Evolutionary conservation across 2,329 filamentous ascomycete genomes (phyloP).

Genomic region (Nemania sp.): DNA sequence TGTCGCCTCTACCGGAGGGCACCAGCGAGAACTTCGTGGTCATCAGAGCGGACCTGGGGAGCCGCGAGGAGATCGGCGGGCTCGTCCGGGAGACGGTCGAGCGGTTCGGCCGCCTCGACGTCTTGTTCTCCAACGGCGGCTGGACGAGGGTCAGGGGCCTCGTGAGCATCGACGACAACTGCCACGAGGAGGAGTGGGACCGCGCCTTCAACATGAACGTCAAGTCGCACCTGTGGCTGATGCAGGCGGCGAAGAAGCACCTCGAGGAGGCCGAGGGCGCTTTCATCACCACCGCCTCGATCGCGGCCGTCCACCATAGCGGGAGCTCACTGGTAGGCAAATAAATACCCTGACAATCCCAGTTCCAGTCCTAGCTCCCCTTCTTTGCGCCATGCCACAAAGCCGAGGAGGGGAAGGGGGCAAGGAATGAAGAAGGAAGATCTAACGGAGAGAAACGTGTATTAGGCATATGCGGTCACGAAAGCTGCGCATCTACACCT

Average conservation of each 20-base stretch:
- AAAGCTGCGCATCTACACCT: slow-evolving; percentile 73
- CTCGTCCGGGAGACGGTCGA: slow-evolving; percentile 64
- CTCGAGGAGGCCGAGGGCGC: slow-evolving; percentile 61
- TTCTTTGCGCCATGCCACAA: not conserved
- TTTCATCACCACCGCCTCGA: slow-evolving; percentile 67
- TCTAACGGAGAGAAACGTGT: not conserved
- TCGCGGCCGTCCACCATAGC: slow-evolving; percentile 66
- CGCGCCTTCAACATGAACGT: slow-evolving; percentile 64
- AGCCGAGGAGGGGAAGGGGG: not conserved
- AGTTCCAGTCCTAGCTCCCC: too few species aligned
- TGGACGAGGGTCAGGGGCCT: slow-evolving; percentile 56
- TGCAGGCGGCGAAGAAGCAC: slow-evolving; percentile 58
- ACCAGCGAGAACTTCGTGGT: slow-evolving; percentile 46
- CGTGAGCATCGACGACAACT: slow-evolving; percentile 55
- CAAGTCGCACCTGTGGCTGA: slow-evolving; percentile 64
- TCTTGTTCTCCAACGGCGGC: slow-evolving; percentile 75
- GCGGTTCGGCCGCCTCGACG: slow-evolving; percentile 71
- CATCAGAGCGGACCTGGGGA: slow-evolving; percentile 69
- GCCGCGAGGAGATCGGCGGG: slow-evolving; percentile 60
- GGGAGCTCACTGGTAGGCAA: slow-evolving; percentile 60
- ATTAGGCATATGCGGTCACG: slow-evolving; percentile 72
- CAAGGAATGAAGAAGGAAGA: not conserved
- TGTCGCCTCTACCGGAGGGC: slow-evolving; percentile 44
- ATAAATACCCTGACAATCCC: not conserved
- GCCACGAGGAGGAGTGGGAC: slow-evolving; percentile 64